Evolutionary conservation across 495 filamentous ascomycete species (phyloP).

Genomic region (Penicillium herquei): DNA sequence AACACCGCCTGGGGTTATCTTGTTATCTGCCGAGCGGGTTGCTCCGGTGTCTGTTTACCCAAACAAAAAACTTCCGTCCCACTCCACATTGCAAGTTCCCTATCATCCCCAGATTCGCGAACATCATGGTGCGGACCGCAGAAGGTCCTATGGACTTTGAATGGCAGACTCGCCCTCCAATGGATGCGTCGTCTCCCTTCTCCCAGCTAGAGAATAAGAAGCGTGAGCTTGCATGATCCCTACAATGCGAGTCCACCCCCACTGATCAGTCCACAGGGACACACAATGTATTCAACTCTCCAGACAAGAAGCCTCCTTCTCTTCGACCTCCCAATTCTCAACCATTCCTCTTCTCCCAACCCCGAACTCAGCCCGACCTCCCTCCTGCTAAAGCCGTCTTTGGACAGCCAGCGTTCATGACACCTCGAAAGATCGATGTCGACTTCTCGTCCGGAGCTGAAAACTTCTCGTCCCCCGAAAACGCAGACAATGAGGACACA

Average conservation of each 20-base stretch:
- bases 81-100: conserved; percentile 14
- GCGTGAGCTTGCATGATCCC: conserved; percentile 37
- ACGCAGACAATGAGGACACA: conserved; percentile 67
- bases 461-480: conserved; percentile 69
- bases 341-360: conserved; percentile 42
- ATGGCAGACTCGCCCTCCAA: conserved; percentile 57
- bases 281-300: conserved; percentile 52
- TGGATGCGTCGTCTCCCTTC: conserved; percentile 59
- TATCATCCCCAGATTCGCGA: conserved; percentile 6
- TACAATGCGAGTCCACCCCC: not conserved
- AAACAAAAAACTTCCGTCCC: conserved; percentile 27
- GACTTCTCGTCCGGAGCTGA: conserved; percentile 81
- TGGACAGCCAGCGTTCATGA: conserved; percentile 71
- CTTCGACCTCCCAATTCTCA: conserved; percentile 51
- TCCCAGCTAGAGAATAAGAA: conserved; percentile 50
- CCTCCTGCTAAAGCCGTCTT: conserved; percentile 46
- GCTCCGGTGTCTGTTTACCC: conserved; percentile 30
- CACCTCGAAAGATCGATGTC: conserved; percentile 70
- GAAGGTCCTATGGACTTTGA: conserved; percentile 69
- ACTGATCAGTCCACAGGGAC: conserved; percentile 34
- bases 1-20: not conserved
- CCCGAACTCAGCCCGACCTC: conserved; percentile 14
- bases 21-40: conserved; percentile 13
- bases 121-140: conserved; percentile 42
- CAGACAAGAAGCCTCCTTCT: conserved; percentile 46